Base-by-base conservation (phyloP, 2,329 filamentous ascomycete species). In the Curvularia eragrostidis region DNA sequence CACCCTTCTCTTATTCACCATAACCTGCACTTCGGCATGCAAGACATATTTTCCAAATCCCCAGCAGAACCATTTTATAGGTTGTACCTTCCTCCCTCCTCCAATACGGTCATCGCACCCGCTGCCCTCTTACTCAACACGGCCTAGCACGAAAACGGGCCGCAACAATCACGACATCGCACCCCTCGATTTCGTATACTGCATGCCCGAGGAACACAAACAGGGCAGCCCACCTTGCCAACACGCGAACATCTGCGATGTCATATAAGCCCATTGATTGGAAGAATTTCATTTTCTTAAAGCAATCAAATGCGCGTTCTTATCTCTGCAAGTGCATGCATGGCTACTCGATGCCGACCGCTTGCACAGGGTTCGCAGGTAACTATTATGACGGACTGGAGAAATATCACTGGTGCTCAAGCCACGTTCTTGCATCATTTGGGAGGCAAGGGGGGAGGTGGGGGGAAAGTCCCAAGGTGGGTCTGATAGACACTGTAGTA, bases 381-480 rank as follows among this genome's bases (percentile, higher is more conserved):
- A 21, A 15, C n/a, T n/a, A 15, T 3, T 1, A 61, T 59, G 63
- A 68, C 58, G 56, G 48, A 32, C 23, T 42, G 38, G 55, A 43
- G 38, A n/a, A 19, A 32, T 50, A 61, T 48, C 56, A 51, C 52
- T 26, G 24, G 34, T 63, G 50, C 46, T 50, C 39, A 52, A 54
- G 57, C 66, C 65, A 70, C 54, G 51, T 57, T 62, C 69, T 75
- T 72, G 73, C 72, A 73, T 73, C 72, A 74, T 74, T 58, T 43
- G 8, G 21, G n/a, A n/a, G 38, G 49, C 53, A 50, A 19, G 34
- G 19, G 15, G 23, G 3, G 36, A n/a, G n/a, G n/a, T n/a, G n/a
- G n/a, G n/a, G n/a, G n/a, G n/a, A n/a, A n/a, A n/a, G n/a, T n/a
- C n/a, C n/a, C n/a, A 53, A 21, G n/a, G 18, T 13, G 38, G 38